Evolutionary conservation across 2,329 filamentous ascomycete genomes (phyloP), one percentile per base, ranked within the genome.

Genomic region (Sclerotinia nivalis): DNA sequence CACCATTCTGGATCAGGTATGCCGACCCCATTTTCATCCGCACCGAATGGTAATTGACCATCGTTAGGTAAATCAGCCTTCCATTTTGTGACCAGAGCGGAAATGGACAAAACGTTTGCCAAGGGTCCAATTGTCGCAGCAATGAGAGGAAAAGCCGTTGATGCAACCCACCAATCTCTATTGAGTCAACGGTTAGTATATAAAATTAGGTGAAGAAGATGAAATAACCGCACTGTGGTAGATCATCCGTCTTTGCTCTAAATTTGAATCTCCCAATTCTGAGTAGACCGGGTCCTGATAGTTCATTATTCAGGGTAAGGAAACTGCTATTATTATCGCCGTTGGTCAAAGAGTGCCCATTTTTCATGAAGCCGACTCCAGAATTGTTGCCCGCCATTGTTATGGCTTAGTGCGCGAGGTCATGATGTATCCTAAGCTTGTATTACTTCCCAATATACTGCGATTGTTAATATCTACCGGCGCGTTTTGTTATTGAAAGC

Each of bases 41-140:
- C 74, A 4, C 84, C 81, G 2, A 78, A 74, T 5, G 80, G 79
- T 3, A 81, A 75, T 60, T 83, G 78, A 52, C 86, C 81, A 55
- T 83, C 76, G 67, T 84, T 82, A 4, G 84, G 80, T 1, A 85
- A 74, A 31, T 79, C 81, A 73, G 83, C 81, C 71, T 87, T 83
- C 89, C 89, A 92, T 15, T 84, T 84, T 25, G 86, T 87, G 2
- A 91, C 88, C 59, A 92, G 80, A 0, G 89, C 89, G 37, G 88
- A 88, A 67, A 92, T 89, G 1, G 87, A 89, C 71, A 90, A 82
- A 31, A 92, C 84, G 75, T 91, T 92, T 4, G 90, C 89, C n/a
- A 91, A 80, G 1, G 90, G 90, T 0, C 88, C 89, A n/a, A 89
- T 84, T 1, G 89, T 88, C 20, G 90, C 90, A 4, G 89, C 89